Base-by-base conservation (phyloP, 2,329 filamentous ascomycete species). In the Kalmusia sp. region DNA sequence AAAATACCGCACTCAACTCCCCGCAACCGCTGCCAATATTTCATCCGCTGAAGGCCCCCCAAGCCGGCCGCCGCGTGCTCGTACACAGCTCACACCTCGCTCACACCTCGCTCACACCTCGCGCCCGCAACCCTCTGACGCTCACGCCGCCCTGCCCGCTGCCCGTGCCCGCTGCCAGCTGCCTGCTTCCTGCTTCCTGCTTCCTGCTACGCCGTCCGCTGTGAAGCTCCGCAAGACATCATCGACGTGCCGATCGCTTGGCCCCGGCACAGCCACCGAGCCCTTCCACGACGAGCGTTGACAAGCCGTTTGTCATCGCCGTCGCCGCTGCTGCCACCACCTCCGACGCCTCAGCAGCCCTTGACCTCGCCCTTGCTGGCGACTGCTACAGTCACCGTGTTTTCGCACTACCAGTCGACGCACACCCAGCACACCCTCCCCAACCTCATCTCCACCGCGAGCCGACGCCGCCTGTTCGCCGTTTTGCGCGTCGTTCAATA, bases 401-500 rank as follows among this genome's bases (percentile, higher is more conserved):
- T 63, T 65, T 65, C 64, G 55, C 63, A 59, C 46, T 60, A 51
- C 45, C 64, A 61, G 47, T 48, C 62, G 28, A 52, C 55, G 40
- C 67, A 64, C 69, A 62, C 67, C 35, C 68, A 65, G 30, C 54
- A 57, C 57, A 54, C 56, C 31, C 65, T 71, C 25, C 65, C 65
- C 9, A 69, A 68, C 52, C 54, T 70, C 21, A 60, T 72, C 57
- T 68, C 67, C 63, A 67, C 62, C 58, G 54, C 67, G 50, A 55
- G 57, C 51, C 61, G 63, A 44, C 55, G 62, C 55, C 59, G 64
- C 59, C 59, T 63, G 51, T 68, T 62, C 62, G 63, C 72, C 57
- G 66, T 72, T 71, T 71, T 75, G 72, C 67, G 70, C 61, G 67
- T 59, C 48, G 51, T 69, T 55, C 65, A 70, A 68, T 70, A 71